These are phyloP conservation scores for Coffea eugenioides DNA, from an alignment of 257 asterid genomes.

Conservation along the genomic window DNA sequence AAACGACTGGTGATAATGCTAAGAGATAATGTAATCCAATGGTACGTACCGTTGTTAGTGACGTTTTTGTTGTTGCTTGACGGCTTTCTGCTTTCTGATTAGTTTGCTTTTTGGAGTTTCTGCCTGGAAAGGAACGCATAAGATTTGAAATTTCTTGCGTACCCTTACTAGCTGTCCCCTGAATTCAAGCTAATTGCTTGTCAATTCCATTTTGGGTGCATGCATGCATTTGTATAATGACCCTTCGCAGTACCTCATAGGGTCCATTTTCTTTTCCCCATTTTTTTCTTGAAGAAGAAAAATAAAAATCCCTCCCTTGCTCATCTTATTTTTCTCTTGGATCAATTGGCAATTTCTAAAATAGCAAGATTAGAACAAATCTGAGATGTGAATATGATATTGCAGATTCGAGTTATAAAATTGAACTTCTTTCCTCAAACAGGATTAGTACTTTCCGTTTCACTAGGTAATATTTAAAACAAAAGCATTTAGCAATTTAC, in stretches of 20 bases:
- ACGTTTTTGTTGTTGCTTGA: conserved; percentile 27
- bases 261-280: background rate
- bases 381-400: background rate
- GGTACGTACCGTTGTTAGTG: conserved; percentile 30
- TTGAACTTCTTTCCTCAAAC: too few relatives aligned
- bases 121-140: background rate
- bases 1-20: conserved; percentile 37
- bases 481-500: too few relatives aligned
- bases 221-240: background rate
- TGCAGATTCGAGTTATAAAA: background rate
- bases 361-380: background rate
- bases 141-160: background rate
- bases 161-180: conserved; percentile 19
- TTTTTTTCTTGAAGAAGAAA: background rate
- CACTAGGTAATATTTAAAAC: background rate
- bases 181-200: conserved; percentile 21
- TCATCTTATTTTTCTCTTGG: too few relatives aligned
- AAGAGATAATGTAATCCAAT: conserved; percentile 26
- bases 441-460: too few relatives aligned
- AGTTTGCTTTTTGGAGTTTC: background rate
- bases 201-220: conserved; percentile 13
- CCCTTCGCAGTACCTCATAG: background rate
- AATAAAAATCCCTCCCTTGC: too few relatives aligned
- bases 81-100: conserved; percentile 14
- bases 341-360: too few relatives aligned